A percentile compares a stretch with the other conserved stretches of the same genome.
Evolutionary conservation across 78 protist species (phyloP).

Genomic region (Cavenderia fasciculata): DNA sequence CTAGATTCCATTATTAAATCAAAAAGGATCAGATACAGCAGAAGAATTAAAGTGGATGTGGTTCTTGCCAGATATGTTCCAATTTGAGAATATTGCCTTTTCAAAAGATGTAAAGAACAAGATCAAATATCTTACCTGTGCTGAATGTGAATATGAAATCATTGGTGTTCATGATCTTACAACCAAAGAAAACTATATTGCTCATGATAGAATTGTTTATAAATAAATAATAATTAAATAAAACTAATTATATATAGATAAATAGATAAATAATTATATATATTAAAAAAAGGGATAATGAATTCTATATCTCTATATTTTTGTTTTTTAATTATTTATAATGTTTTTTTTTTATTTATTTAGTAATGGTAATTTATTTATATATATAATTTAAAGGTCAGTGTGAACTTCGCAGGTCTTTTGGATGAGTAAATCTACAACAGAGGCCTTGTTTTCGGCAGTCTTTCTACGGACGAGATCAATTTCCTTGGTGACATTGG

Average conservation of each 20-base stretch:
- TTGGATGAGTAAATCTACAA: constrained; percentile 59
- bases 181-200: constrained; percentile 66
- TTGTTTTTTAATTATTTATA: not conserved
- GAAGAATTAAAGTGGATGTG: constrained; percentile 45
- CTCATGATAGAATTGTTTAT: constrained; percentile 70
- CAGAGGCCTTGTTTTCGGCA: constrained; percentile 30
- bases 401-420: constrained; percentile 36
- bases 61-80: constrained; percentile 78
- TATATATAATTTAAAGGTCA: not conserved
- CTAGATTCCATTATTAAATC: constrained; percentile 35
- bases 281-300: too few species aligned
- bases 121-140: constrained; percentile 77
- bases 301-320: not conserved
- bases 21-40: constrained; percentile 48
- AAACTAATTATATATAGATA: not conserved
- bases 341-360: not conserved
- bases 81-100: constrained; percentile 76
- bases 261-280: too few species aligned
- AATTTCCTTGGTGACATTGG: constrained; percentile 27
- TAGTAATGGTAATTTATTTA: not conserved
- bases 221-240: constrained; percentile 25
- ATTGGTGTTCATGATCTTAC: constrained; percentile 53
- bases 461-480: constrained; percentile 35
- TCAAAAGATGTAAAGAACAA: constrained; percentile 42
- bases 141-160: constrained; percentile 67